These are phyloP conservation scores for Monosporascus sp. DNA, from an alignment of 2,329 filamentous ascomycete genomes.

Conservation along the genomic window DNA sequence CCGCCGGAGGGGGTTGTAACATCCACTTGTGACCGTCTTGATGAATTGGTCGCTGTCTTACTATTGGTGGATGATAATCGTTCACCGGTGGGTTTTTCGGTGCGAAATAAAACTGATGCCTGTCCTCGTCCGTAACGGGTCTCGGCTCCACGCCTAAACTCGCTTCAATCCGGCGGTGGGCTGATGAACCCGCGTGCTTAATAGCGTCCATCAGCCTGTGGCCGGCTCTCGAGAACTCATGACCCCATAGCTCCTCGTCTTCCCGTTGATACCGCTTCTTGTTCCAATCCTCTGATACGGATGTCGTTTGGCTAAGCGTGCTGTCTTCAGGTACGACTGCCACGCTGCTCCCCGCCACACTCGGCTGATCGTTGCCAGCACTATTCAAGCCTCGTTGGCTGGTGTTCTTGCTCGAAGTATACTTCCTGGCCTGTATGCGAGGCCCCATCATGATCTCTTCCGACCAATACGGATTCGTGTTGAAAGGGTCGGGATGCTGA, in stretches of 20 bases:
- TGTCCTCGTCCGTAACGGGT: conserved; percentile 43
- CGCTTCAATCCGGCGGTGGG: conserved; percentile 47
- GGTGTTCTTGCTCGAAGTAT: conserved; percentile 47
- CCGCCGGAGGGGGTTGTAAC: conserved; percentile 84
- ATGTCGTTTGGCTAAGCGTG: conserved; percentile 26
- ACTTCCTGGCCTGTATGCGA: conserved; percentile 49
- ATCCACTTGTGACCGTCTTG: conserved; percentile 79
- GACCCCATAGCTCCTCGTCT: conserved; percentile 81
- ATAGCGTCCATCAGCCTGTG: conserved; percentile 54
- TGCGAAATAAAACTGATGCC: conserved; percentile 55
- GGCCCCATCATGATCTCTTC: conserved; percentile 84
- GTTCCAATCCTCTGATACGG: conserved; percentile 62
- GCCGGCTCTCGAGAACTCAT: conserved; percentile 48
- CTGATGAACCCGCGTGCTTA: conserved; percentile 52
- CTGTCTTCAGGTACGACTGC: conserved; percentile 41
- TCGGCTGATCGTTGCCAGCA: conserved; percentile 48
- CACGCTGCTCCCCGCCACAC: conserved; percentile 22
- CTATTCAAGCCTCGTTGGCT: conserved; percentile 57
- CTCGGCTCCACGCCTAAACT: conserved; percentile 48
- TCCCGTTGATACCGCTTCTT: conserved; percentile 75
- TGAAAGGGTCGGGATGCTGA: conserved; percentile 74
- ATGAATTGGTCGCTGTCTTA: conserved; percentile 66
- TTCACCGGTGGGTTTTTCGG: conserved; percentile 69
- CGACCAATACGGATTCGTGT: conserved; percentile 82
- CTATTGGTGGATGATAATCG: conserved; percentile 79